Conservation (phyloP, 78 protist species). For the Speleostelium caveatum region DNA sequence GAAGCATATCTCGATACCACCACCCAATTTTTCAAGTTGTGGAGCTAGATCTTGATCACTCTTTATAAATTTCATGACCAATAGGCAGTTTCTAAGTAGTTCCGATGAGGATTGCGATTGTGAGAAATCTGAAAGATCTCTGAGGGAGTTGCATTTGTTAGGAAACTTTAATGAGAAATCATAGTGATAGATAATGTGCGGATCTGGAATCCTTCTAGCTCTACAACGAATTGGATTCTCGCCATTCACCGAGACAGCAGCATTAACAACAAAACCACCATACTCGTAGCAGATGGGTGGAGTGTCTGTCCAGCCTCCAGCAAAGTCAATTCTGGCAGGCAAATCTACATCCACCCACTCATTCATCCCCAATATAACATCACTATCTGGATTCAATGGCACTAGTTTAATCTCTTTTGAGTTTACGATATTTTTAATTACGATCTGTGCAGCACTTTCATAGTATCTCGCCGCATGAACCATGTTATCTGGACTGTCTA, state of each 20-base stretch:
- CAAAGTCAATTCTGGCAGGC: conserved; percentile 68
- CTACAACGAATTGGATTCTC: conserved; percentile 8
- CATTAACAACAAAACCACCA: conserved; percentile 66
- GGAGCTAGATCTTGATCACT: background rate
- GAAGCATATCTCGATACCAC: conserved; percentile 73
- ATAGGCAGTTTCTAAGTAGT: conserved; percentile 52
- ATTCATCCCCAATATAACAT: background rate
- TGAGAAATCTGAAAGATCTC: conserved; percentile 28
- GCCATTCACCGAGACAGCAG: conserved; percentile 26
- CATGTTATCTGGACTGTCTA: conserved; percentile 26
- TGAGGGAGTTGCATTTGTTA: conserved; percentile 7
- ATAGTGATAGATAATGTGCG: background rate
- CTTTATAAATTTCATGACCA: conserved; percentile 36
- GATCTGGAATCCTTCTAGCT: conserved; percentile 11
- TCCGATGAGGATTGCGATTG: conserved; percentile 27
- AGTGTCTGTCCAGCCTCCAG: conserved; percentile 79
- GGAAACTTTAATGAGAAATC: background rate
- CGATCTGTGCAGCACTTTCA: conserved; percentile 73
- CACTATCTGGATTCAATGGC: background rate
- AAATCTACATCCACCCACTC: conserved; percentile 17
- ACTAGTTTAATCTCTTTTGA: background rate
- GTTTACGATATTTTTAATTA: conserved; percentile 51
- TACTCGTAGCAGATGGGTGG: conserved; percentile 79
- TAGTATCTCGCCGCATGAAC: conserved; percentile 60
- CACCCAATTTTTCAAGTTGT: conserved; percentile 64